Base-by-base conservation (phyloP, 2,329 filamentous ascomycete genomes). In the Stemphylium vesicarium region DNA sequence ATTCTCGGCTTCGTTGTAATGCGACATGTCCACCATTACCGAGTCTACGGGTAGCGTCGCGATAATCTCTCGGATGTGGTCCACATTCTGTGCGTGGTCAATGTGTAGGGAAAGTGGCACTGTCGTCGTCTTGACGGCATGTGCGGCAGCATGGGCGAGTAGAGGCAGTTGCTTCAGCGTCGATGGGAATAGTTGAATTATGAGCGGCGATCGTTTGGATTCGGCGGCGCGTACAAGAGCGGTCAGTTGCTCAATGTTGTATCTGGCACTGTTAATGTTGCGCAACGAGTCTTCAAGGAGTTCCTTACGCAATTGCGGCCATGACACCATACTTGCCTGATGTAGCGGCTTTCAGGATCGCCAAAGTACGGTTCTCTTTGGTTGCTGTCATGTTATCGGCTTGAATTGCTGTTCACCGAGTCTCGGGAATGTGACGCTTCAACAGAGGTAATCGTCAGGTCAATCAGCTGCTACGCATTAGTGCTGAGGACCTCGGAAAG, bases 11-110 rank as follows among this genome's bases (percentile, higher is more conserved):
- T 89, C 86, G 62, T 89, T 87, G 64, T 88, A 85, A 71, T 90
- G 88, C 51, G 82, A 85, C 87, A 91, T 91, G 71, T 91, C 88
- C 0, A 91, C 84, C 88, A 91, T 91, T 70, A 91, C 90, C 59
- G 82, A 85, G 73, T 91, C 88, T 63, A 90, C 90, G 2, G 77
- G 76, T 4, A 82, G 79, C n/a, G 84, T 80, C 6, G 66, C 59
- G 4, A 75, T 74, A 22, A 78, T 78, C 31, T 67, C 66, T 56
- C 73, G 72, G 48, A 79, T 77, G 29, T 80, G 71, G 3, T 73
- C 75, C 2, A 75, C 75, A 61, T 78, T 71, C 53, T 80, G 78
- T 2, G 78, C 78, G 56, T 81, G 79, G 51, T 81, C 79, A 62
- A 81, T 77, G 63, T 81, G 79, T n/a, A 81, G 59, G 2, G 77